phyloP scores from a whole-genome alignment of 1,284 basidiomycete genomes.

The Vanrija humicola region DNA sequence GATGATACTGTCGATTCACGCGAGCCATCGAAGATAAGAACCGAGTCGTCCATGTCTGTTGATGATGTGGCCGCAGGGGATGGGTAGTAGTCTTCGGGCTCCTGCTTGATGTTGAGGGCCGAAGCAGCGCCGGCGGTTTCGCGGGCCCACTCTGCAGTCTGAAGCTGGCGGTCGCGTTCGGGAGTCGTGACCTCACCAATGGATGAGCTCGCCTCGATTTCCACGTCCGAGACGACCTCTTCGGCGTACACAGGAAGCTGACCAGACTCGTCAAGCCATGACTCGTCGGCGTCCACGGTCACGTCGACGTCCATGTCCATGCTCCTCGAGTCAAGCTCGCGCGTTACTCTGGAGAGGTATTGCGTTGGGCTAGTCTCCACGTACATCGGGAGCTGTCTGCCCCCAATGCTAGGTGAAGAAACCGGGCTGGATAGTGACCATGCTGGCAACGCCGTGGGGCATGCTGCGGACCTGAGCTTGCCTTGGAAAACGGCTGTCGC shows the following conservation, averaged over 20 bases:
- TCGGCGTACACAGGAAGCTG: slow-evolving; percentile 43
- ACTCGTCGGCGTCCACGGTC: slow-evolving; percentile 20
- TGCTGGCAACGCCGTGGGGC: slow-evolving; percentile 25
- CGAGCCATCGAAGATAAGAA: slow-evolving; percentile 4
- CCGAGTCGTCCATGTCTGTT: slow-evolving; percentile 19
- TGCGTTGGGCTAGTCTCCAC: slow-evolving; percentile 28
- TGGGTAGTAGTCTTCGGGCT: slow-evolving; percentile 37
- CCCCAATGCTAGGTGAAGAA: slow-evolving; percentile 30
- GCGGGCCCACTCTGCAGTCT: slow-evolving; percentile 42
- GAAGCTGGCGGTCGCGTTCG: slow-evolving; percentile 36
- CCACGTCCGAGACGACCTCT: slow-evolving; percentile 34
- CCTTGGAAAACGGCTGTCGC: slow-evolving; percentile 15
- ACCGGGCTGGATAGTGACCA: slow-evolving; percentile 38
- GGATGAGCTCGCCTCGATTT: slow-evolving; percentile 27
- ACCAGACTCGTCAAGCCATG: slow-evolving; percentile 40
- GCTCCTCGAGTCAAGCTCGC: slow-evolving; percentile 21
- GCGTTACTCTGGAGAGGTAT: slow-evolving; percentile 14
- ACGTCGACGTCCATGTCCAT: slow-evolving; percentile 31
- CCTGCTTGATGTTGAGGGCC: slow-evolving; percentile 34
- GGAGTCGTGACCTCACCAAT: slow-evolving; percentile 34
- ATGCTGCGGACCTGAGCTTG: slow-evolving; percentile 29
- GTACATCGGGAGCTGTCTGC: slow-evolving; percentile 7
- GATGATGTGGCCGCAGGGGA: slow-evolving; percentile 28
- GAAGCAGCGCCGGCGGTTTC: slow-evolving; percentile 25
- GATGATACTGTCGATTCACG: slow-evolving; percentile 16